Evolutionary conservation across 768 basidiomycete species (phyloP), one percentile per base, ranked within the genome.

Genomic region (Pisolithus microcarpus): DNA sequence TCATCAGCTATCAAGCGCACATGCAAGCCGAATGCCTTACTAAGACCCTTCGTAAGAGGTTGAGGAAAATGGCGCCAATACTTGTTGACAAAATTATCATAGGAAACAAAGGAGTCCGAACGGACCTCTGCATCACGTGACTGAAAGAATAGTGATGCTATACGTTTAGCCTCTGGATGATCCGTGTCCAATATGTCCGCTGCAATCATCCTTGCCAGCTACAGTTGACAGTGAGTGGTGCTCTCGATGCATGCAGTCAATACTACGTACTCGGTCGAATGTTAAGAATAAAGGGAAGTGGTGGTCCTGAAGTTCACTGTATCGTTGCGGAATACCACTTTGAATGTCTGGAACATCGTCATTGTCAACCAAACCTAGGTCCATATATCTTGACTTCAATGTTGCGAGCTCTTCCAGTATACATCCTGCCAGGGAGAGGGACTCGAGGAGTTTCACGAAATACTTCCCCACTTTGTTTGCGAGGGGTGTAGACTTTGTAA

Each of bases 251-350:
- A 2, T 36, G 2, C 4, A n/a, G 8, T 43, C 16, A 28, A 26
- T 2, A 37, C 1, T 16, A 40, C 21, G n/a, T n/a, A n/a, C n/a
- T n/a, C n/a, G n/a, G n/a, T n/a, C n/a, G n/a, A n/a, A n/a, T n/a
- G n/a, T n/a, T 54, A 85, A 58, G 53, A 87, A 88, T 38, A 88
- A 62, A 0, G 86, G 86, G 49, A 87, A 88, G 58, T 88, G 76
- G 0, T 70, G 58, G 31, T 84, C 82, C 37, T 70, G 60, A 13
- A 88, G 67, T 9, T 74, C 71, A 45, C 81, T 83, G 53, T 75
- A 88, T 34, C 59, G 70, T 21, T 56, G 48, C 1, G 85, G 85
- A 10, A 67, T 55, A 36, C 52, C 50, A 7, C 24, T 43, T 21
- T 26, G 53, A 5, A 68, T 48, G 64, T 61, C 2, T 52, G 60